These are phyloP conservation scores for Pseudonectria buxi DNA, from an alignment of 2,329 filamentous ascomycete genomes.

Conservation along the genomic window DNA sequence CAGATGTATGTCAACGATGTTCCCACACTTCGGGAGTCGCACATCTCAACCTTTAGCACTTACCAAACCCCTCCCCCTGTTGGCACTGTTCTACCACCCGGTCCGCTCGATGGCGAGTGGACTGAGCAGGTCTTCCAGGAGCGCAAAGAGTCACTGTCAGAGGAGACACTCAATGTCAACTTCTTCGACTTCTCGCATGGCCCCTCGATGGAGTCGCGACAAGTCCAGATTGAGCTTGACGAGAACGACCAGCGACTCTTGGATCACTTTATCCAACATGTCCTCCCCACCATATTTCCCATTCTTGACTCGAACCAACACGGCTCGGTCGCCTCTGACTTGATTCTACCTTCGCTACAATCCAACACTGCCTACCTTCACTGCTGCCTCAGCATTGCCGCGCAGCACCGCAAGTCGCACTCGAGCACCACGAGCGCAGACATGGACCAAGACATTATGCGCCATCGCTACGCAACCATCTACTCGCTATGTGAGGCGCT, in stretches of 20 bases:
- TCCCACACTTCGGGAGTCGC: slow-evolving; percentile 76
- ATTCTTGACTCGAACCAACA: slow-evolving; percentile 86
- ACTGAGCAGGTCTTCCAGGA: slow-evolving; percentile 29
- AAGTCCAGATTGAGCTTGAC: slow-evolving; percentile 74
- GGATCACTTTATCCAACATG: slow-evolving; percentile 84
- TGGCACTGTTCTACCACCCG: slow-evolving; percentile 58
- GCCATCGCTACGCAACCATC: slow-evolving; percentile 84
- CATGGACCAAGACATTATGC: slow-evolving; percentile 84
- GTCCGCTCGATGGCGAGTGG: slow-evolving; percentile 60
- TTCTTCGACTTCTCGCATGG: slow-evolving; percentile 78
- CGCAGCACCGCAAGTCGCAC: slow-evolving; percentile 82
- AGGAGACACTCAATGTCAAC: slow-evolving; percentile 64
- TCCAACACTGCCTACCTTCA: slow-evolving; percentile 91
- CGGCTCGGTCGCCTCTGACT: slow-evolving; percentile 70
- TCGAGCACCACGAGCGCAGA: slow-evolving; percentile 57
- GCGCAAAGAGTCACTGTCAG: slow-evolving; percentile 56
- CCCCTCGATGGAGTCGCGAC: slow-evolving; percentile 53
- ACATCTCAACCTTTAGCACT: slow-evolving; percentile 89
- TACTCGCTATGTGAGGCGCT: slow-evolving; percentile 78
- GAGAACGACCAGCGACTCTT: slow-evolving; percentile 81
- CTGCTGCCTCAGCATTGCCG: slow-evolving; percentile 89
- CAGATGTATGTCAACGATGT: slow-evolving; percentile 92
- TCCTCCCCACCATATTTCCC: slow-evolving; percentile 84
- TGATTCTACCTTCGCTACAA: slow-evolving; percentile 81
- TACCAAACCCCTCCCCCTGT: slow-evolving; percentile 71